Percentiles rank a stretch among this genome's conserved stretches.
These are phyloP conservation scores for Santalum album DNA, from an alignment of 164 flowering plant species.

Conservation along the genomic window DNA sequence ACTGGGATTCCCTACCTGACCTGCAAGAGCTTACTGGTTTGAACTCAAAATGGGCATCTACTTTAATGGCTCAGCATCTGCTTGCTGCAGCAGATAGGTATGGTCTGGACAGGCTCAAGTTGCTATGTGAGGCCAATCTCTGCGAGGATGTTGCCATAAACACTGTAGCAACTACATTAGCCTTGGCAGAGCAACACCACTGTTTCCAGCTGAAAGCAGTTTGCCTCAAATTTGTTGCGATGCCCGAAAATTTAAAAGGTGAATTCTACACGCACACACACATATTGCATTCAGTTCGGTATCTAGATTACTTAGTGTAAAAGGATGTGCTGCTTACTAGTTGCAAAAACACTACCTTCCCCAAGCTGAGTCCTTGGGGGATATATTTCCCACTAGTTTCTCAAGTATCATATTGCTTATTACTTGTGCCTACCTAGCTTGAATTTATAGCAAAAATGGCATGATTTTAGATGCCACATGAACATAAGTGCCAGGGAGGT, in stretches of 20 bases:
- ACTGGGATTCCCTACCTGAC: conserved; percentile 83
- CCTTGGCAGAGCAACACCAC: conserved; percentile 95
- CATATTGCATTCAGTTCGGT: too few species aligned
- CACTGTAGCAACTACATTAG: conserved; percentile 91
- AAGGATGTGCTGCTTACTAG: too few species aligned
- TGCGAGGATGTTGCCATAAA: conserved; percentile 84
- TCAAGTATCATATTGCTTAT: too few species aligned
- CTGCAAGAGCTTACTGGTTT: conserved; percentile 73
- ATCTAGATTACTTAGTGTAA: too few species aligned
- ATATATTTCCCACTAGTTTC: too few species aligned
- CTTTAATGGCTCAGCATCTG: conserved; percentile 83
- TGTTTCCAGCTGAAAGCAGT: conserved; percentile 75
- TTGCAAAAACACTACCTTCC: too few species aligned
- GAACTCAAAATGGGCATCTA: conserved; percentile 74
- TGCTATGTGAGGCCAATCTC: conserved; percentile 78
- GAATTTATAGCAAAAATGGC: too few species aligned
- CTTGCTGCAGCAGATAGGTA: conserved; percentile 94
- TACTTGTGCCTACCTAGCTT: too few species aligned
- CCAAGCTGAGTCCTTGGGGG: too few species aligned
- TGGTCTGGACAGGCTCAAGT: conserved; percentile 80
- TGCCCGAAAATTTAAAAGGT: conserved; percentile 67
- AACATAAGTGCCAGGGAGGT: too few species aligned
- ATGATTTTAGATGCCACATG: too few species aligned
- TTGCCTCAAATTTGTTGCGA: conserved; percentile 76
- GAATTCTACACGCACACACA: neutral